Conservation (phyloP, 2,329 filamentous ascomycete genomes). For the Paecilomyces formosus region DNA sequence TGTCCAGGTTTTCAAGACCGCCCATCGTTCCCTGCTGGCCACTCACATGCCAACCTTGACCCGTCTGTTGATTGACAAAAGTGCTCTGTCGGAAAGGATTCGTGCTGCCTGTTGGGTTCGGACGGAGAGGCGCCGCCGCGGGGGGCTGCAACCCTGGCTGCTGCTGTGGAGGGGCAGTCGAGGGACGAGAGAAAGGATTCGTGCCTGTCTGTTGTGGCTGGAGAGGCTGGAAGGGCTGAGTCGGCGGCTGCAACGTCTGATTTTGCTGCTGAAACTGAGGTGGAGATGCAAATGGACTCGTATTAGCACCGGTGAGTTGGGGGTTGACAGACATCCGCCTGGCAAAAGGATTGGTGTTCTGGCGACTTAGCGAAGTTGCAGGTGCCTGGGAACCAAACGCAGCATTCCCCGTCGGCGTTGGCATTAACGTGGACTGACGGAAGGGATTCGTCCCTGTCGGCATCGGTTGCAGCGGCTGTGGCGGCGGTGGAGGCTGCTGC, state of each 20-base stretch:
- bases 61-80: conserved; percentile 83
- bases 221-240: conserved; percentile 41
- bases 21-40: conserved; percentile 70
- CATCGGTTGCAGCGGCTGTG: conserved; percentile 24
- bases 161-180: conserved; percentile 32
- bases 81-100: conserved; percentile 91
- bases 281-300: conserved; percentile 8
- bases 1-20: conserved; percentile 64
- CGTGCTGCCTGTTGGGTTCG: conserved; percentile 78
- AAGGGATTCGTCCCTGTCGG: conserved; percentile 71
- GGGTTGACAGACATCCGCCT: conserved; percentile 43
- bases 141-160: conserved; percentile 27
- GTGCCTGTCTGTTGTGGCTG: conserved; percentile 59
- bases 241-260: conserved; percentile 23
- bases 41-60: conserved; percentile 78
- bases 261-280: conserved; percentile 25
- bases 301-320: conserved; percentile 17
- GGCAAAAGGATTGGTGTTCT: conserved; percentile 83
- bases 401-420: conserved; percentile 42
- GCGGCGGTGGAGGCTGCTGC: conserved; percentile 33
- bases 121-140: conserved; percentile 46
- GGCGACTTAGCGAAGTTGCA: conserved; percentile 45
- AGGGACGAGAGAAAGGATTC: conserved; percentile 60
- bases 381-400: conserved; percentile 35
- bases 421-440: conserved; percentile 72